These are phyloP conservation scores for Lachnellula suecica DNA, from an alignment of 2,329 filamentous ascomycete species.

Conservation along the genomic window DNA sequence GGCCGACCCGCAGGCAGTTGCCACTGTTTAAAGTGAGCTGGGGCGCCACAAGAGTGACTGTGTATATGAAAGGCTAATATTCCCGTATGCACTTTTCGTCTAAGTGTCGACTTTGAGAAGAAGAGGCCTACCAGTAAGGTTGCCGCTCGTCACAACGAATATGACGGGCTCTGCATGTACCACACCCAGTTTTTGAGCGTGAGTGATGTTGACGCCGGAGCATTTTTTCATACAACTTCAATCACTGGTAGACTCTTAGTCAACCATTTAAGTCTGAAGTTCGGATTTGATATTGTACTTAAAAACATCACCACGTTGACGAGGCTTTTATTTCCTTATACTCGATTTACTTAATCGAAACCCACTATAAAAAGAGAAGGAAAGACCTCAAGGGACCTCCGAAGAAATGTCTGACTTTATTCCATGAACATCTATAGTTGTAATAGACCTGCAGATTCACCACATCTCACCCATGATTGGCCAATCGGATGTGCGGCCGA, in stretches of 20 bases:
- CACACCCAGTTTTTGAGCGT: constrained; percentile 18
- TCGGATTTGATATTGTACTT: no score
- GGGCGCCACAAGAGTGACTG: neutral
- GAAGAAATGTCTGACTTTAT: no score
- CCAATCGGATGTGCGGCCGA: no score
- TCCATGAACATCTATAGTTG: no score
- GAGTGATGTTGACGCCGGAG: constrained; percentile 14
- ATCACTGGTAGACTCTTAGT: neutral
- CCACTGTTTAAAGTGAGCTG: neutral
- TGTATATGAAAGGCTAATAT: neutral
- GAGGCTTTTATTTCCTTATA: no score
- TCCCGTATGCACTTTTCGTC: neutral
- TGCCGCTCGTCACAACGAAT: constrained; percentile 19
- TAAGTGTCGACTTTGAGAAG: no score
- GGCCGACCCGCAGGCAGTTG: neutral
- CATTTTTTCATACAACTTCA: neutral
- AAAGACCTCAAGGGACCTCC: no score
- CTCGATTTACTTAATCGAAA: no score
- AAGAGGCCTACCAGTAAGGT: constrained; percentile 16
- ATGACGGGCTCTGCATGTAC: constrained; percentile 20
- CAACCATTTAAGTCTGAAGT: neutral
- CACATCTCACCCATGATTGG: no score
- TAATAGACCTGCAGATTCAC: no score
- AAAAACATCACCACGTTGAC: no score
- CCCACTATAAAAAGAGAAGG: no score